Conservation (phyloP, 768 basidiomycete species). For the Termitomyces titanicus region DNA sequence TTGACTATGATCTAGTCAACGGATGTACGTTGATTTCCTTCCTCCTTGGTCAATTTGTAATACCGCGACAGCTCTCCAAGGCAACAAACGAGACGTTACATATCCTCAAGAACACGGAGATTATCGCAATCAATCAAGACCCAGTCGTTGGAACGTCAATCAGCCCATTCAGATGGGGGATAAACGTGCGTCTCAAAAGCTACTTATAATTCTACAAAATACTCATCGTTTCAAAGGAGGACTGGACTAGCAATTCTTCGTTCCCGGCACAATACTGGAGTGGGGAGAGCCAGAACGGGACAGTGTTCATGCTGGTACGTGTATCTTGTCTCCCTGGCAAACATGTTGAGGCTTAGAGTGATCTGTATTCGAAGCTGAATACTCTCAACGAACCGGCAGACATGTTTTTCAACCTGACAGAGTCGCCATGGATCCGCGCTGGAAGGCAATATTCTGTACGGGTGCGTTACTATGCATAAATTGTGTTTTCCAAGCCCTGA, state of each 20-base stretch:
- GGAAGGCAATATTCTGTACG: constrained; percentile 58
- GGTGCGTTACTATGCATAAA: constrained; percentile 28
- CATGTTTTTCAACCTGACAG: constrained; percentile 59
- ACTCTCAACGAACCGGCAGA: constrained; percentile 48
- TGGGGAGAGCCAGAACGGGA: constrained; percentile 56
- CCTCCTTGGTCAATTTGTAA: neutral
- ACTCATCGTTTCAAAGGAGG: constrained; percentile 5
- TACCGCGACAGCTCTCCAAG: constrained; percentile 30
- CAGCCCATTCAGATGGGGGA: constrained; percentile 67
- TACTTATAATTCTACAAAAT: neutral
- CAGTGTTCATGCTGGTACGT: constrained; percentile 60
- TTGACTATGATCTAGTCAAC: constrained; percentile 10
- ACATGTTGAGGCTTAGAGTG: neutral
- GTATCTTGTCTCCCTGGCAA: neutral
- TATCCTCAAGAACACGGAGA: constrained; percentile 61
- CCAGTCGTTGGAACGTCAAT: constrained; percentile 58
- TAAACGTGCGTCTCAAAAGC: constrained; percentile 42
- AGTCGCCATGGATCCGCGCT: constrained; percentile 64
- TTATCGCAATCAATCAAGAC: constrained; percentile 70
- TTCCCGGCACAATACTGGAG: constrained; percentile 68
- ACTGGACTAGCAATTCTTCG: constrained; percentile 35
- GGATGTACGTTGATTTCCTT: constrained; percentile 8
- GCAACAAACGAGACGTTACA: constrained; percentile 48
- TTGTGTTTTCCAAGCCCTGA: neutral
- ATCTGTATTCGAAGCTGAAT: constrained; percentile 39